phyloP scores from a whole-genome alignment of 768 basidiomycete species.

The Glaciozyma martinii region DNA sequence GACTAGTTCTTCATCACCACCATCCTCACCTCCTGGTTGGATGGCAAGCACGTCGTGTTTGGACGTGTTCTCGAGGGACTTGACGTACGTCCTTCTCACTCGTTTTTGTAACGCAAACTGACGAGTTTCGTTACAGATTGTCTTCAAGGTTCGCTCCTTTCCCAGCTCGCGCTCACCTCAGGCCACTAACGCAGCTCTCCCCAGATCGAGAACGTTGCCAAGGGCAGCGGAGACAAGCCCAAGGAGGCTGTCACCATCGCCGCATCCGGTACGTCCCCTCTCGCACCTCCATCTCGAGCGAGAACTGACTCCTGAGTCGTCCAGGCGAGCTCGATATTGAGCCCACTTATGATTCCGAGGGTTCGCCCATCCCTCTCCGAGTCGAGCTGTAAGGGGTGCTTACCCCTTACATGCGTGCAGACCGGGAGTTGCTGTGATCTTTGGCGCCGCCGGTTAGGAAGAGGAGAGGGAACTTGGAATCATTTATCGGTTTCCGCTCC shows the following conservation, averaged over 20 bases:
- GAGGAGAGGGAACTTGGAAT: too few relatives aligned
- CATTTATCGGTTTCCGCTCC: too few relatives aligned
- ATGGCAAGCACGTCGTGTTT: conserved; percentile 46
- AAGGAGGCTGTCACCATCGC: conserved; percentile 65
- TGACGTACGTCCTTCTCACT: neutral
- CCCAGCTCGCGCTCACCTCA: conserved; percentile 36
- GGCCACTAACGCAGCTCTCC: conserved; percentile 7
- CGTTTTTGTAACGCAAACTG: neutral
- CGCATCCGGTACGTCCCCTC: conserved; percentile 52
- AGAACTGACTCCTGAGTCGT: neutral
- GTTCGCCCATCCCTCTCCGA: neutral
- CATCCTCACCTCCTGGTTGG: conserved; percentile 31
- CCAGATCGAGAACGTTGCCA: conserved; percentile 61
- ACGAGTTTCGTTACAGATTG: neutral
- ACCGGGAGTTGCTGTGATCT: too few relatives aligned
- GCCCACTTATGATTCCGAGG: too few relatives aligned
- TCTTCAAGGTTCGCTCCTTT: conserved; percentile 40
- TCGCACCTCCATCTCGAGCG: conserved; percentile 4
- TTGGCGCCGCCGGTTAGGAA: too few relatives aligned
- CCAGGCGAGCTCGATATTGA: conserved; percentile 16
- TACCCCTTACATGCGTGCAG: too few relatives aligned
- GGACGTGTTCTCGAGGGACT: conserved; percentile 35
- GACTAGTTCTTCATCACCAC: conserved; percentile 32
- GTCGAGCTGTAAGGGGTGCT: neutral
- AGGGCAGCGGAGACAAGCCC: conserved; percentile 64